Evolutionary conservation across 2,329 filamentous ascomycete species (phyloP), one percentile per base, ranked within the genome.

Genomic region (Colletotrichum tropicicola): DNA sequence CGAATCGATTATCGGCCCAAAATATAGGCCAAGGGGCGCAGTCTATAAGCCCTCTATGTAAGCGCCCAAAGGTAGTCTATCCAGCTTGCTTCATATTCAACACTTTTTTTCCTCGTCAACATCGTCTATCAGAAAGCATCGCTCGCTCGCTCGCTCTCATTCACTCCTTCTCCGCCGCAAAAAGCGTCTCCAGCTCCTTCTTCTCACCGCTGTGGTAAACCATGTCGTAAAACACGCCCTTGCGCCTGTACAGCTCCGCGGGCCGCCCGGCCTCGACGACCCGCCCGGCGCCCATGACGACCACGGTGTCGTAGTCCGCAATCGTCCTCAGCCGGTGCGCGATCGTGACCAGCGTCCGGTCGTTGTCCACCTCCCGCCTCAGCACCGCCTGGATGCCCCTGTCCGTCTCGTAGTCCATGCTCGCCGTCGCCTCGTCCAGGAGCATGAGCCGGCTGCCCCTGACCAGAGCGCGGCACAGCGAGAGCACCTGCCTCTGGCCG

Each of bases 271-370:
- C 83, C 82, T 89, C 86, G 9, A 85, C 68, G 6, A 89, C 83
- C 28, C 76, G 75, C 1, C 86, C 86, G 0, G 79, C 81, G 7
- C 80, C 81, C 83, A 89, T 83, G 15, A 89, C 86, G 3, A 89
- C 80, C 1, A 89, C 80, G 28, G 79, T 79, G 69, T 89, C 86
- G 67, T 87, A 88, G 72, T 89, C 86, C 60, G 87, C 83, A 55
- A 89, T 92, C 0, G 91, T 93, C 74, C 89, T 91, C 52, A 94
- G 80, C 2, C 91, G 85, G 72, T 94, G 92, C 2, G 91, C 86
- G 66, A 89, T 87, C 3, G 85, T 87, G 19, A 89, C 81, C 4
- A 88, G 77, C 9, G 86, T 88, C 23, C 84, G 78, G 25, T 81
- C 80, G 44, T 76, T 77, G 55, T 79, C 77, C 27, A 88, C 79